These are phyloP conservation scores for Rhytidhysteron rufulum DNA, from an alignment of 2,329 filamentous ascomycete genomes.

Conservation along the genomic window DNA sequence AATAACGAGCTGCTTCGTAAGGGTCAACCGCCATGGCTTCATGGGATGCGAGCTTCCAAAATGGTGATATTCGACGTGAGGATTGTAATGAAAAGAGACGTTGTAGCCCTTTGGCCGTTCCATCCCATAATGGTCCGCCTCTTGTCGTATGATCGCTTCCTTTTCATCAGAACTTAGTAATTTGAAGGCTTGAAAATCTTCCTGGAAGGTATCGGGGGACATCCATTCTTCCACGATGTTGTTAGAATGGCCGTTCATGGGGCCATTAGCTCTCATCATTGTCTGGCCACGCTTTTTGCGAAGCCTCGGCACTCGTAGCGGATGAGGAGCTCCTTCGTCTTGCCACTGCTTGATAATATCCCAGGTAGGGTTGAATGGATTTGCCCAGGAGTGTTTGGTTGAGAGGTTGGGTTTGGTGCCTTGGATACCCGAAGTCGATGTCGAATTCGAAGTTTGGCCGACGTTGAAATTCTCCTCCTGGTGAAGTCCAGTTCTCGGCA, in stretches of 20 bases:
- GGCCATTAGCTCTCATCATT: slow-evolving; percentile 4
- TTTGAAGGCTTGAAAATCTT: slow-evolving; percentile 29
- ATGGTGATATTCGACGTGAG: slow-evolving; percentile 91
- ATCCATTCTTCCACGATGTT: slow-evolving; percentile 35
- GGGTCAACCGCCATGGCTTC: slow-evolving; percentile 96
- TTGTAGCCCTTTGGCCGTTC: slow-evolving; percentile 78
- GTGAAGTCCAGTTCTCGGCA: too few relatives aligned
- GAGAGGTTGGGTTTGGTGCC: too few relatives aligned
- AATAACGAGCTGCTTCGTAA: slow-evolving; percentile 92
- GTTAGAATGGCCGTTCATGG: slow-evolving; percentile 19
- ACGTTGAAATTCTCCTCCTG: too few relatives aligned
- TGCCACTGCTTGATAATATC: background rate
- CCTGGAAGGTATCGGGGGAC: slow-evolving; percentile 22
- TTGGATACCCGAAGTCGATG: too few relatives aligned
- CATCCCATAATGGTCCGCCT: slow-evolving; percentile 63
- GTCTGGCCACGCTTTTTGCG: background rate
- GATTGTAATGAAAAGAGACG: slow-evolving; percentile 94
- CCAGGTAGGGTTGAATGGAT: too few relatives aligned
- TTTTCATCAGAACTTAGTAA: slow-evolving; percentile 32
- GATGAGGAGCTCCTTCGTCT: background rate
- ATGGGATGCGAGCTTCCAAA: slow-evolving; percentile 97
- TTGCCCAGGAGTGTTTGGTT: too few relatives aligned
- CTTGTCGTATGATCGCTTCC: slow-evolving; percentile 50
- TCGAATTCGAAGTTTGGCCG: too few relatives aligned
- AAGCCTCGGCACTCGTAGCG: background rate